Percentiles rank a stretch among this genome's conserved stretches.
These are phyloP conservation scores for Epithemia pelagica DNA, from an alignment of 108 stramenopile genomes.

Conservation along the genomic window DNA sequence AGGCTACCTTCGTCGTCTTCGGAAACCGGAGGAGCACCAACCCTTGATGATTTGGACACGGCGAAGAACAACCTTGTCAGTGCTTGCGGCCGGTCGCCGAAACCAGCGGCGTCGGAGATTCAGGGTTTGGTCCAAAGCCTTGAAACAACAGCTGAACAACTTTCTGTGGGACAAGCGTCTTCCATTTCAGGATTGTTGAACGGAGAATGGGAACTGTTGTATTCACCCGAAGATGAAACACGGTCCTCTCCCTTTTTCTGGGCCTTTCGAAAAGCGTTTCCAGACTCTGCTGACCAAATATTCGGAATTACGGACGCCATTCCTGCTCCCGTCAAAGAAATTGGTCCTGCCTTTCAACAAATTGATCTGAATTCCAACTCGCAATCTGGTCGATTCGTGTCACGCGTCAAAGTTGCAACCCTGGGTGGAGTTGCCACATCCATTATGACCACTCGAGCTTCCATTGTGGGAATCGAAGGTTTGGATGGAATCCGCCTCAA, in stretches of 20 bases:
- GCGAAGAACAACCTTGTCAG: conserved; percentile 23
- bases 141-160: conserved; percentile 25
- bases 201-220: conserved; percentile 76
- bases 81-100: conserved; percentile 7
- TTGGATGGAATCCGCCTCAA: conserved; percentile 51
- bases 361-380: conserved; percentile 47
- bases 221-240: conserved; percentile 72
- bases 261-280: conserved; percentile 77
- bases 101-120: conserved; percentile 26
- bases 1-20: no score
- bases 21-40: neutral
- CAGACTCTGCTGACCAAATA: conserved; percentile 73
- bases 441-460: conserved; percentile 76
- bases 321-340: conserved; percentile 69
- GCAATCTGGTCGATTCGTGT: conserved; percentile 52
- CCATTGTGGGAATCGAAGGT: conserved; percentile 47
- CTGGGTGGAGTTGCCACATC: conserved; percentile 76
- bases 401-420: conserved; percentile 76
- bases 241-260: conserved; percentile 84
- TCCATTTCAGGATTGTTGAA: conserved; percentile 49
- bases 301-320: conserved; percentile 77
- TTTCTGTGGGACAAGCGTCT: conserved; percentile 46
- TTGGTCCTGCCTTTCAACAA: conserved; percentile 77
- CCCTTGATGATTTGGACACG: neutral
- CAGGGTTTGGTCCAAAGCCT: conserved; percentile 15